A percentile compares a stretch with the other conserved stretches of the same genome.
Evolutionary conservation across 257 asterid genomes (phyloP).

Genomic region (Plantago elongata): DNA sequence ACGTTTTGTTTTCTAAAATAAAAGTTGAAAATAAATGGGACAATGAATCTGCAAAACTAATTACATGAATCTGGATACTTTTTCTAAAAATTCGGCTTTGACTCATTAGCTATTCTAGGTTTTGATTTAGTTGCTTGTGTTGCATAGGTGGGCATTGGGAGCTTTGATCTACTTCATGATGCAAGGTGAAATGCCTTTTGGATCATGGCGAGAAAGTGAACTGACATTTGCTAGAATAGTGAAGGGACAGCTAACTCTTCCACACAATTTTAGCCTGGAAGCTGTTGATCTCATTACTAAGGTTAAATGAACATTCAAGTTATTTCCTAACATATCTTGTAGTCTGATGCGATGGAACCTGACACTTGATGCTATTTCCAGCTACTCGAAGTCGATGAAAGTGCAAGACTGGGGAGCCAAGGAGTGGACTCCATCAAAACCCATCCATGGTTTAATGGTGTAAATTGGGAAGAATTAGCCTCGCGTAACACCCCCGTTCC

Average conservation of each 20-base stretch:
- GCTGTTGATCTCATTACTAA: constrained; percentile 82
- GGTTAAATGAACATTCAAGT: constrained; percentile 33
- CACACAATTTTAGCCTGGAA: constrained; percentile 53
- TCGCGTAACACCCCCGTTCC: constrained; percentile 44
- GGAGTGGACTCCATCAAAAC: constrained; percentile 58
- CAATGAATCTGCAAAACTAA: not conserved
- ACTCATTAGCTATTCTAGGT: constrained; percentile 14
- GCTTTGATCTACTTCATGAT: constrained; percentile 89
- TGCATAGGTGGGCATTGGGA: constrained; percentile 91
- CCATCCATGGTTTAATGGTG: constrained; percentile 75
- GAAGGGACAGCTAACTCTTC: constrained; percentile 75
- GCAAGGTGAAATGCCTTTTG: constrained; percentile 93
- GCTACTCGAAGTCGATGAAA: constrained; percentile 85
- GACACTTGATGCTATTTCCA: constrained; percentile 23
- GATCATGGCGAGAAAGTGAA: constrained; percentile 96
- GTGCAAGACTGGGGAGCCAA: constrained; percentile 73
- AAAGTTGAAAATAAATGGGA: no score
- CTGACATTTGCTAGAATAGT: constrained; percentile 82
- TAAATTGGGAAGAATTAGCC: constrained; percentile 69
- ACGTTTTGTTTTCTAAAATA: no score
- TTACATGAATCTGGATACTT: constrained; percentile 2
- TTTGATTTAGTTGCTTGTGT: constrained; percentile 16
- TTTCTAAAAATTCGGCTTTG: not conserved
- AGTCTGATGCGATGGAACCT: constrained; percentile 15
- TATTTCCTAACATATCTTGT: constrained; percentile 6